phyloP scores from a whole-genome alignment of 768 basidiomycete genomes.

The Agrocybe praecox region DNA sequence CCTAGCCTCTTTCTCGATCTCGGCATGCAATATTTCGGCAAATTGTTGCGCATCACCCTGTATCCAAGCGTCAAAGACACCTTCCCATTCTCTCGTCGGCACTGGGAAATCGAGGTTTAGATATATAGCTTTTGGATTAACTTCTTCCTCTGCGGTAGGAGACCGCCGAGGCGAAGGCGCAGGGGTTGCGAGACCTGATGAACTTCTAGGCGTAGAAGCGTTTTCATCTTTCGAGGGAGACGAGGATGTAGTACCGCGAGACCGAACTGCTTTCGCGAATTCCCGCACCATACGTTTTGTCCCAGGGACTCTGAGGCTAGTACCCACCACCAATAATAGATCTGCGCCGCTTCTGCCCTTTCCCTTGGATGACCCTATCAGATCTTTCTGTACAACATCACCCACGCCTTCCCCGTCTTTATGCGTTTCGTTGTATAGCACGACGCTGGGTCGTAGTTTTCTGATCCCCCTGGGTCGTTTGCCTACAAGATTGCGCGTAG shows the following conservation, averaged over 20 bases:
- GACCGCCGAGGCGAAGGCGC: conserved; percentile 50
- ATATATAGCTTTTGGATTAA: conserved; percentile 61
- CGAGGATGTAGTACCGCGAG: conserved; percentile 38
- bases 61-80: conserved; percentile 88
- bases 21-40: conserved; percentile 59
- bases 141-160: conserved; percentile 48
- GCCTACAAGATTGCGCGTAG: conserved; percentile 69
- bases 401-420: conserved; percentile 88
- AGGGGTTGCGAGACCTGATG: conserved; percentile 38
- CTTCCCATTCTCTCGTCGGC: conserved; percentile 86
- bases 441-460: conserved; percentile 81
- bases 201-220: conserved; percentile 17
- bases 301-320: conserved; percentile 86
- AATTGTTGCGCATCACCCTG: conserved; percentile 88
- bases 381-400: conserved; percentile 77
- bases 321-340: conserved; percentile 86
- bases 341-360: conserved; percentile 78
- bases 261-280: conserved; percentile 76
- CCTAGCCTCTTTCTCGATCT: conserved; percentile 57
- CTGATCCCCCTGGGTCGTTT: conserved; percentile 84
- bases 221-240: conserved; percentile 33
- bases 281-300: conserved; percentile 92
- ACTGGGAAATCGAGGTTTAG: conserved; percentile 88
- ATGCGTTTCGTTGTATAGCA: conserved; percentile 89
- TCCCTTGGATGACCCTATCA: conserved; percentile 69